Evolutionary conservation across 2,329 filamentous ascomycete genomes (phyloP).

Genomic region (Fusarium globosum): DNA sequence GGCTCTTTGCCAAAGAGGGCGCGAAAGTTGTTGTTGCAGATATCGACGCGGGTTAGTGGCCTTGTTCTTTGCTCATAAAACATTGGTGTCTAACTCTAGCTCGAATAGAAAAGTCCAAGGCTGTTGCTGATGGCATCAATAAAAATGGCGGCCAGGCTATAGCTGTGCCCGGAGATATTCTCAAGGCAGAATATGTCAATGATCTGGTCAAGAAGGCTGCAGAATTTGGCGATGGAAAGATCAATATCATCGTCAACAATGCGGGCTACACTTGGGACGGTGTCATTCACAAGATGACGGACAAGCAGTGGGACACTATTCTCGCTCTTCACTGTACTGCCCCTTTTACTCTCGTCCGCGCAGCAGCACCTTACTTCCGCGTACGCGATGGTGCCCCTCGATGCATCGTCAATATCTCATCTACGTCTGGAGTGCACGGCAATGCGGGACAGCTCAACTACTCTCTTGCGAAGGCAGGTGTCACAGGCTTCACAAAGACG

Average conservation of each 20-base stretch:
- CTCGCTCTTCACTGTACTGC: constrained; percentile 84
- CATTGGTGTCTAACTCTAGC: neutral
- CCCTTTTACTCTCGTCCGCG: constrained; percentile 84
- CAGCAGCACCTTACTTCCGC: constrained; percentile 86
- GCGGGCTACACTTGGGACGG: constrained; percentile 94
- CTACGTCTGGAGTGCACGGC: constrained; percentile 83
- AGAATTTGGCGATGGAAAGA: constrained; percentile 85
- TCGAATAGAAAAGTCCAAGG: constrained; percentile 71
- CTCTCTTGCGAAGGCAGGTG: constrained; percentile 83
- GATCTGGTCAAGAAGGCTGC: constrained; percentile 79
- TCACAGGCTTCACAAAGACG: constrained; percentile 85
- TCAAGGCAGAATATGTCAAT: constrained; percentile 76
- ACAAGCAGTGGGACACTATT: constrained; percentile 93
- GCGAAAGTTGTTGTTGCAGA: constrained; percentile 87
- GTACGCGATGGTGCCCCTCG: constrained; percentile 84
- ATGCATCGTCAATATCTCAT: constrained; percentile 85
- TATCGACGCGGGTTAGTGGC: constrained; percentile 74
- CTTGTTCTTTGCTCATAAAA: fast-evolving
- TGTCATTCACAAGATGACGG: constrained; percentile 91
- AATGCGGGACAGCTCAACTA: constrained; percentile 96
- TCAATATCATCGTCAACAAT: constrained; percentile 92
- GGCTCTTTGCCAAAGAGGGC: constrained; percentile 87
- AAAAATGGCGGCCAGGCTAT: constrained; percentile 73
- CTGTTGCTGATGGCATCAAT: constrained; percentile 78
- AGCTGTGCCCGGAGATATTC: constrained; percentile 80